These are phyloP conservation scores for Capronia americana DNA, from an alignment of 2,329 filamentous ascomycete genomes.

Conservation along the genomic window DNA sequence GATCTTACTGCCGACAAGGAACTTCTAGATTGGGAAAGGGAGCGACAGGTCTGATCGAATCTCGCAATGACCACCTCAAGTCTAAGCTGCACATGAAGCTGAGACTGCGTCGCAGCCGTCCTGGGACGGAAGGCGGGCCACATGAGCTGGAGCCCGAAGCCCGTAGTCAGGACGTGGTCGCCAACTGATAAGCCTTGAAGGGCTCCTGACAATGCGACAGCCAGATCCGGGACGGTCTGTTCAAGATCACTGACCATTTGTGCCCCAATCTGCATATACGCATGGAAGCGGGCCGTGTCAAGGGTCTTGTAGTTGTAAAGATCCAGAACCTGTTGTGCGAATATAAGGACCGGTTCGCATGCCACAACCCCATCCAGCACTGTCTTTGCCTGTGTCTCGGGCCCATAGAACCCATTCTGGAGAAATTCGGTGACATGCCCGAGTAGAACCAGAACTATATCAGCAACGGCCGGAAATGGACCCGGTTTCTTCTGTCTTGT, in stretches of 20 bases:
- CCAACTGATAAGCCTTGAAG: conserved; percentile 37
- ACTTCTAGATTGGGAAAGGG: conserved; percentile 44
- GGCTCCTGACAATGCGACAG: conserved; percentile 3
- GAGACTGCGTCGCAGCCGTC: conserved; percentile 34
- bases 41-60: conserved; percentile 50
- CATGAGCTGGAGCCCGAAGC: conserved; percentile 38
- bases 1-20: conserved; percentile 41
- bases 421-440: too few species aligned
- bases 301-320: conserved; percentile 52
- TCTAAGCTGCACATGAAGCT: conserved; percentile 48
- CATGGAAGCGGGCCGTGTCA: conserved; percentile 61
- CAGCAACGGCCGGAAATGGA: conserved; percentile 10
- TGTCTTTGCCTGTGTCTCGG: too few species aligned
- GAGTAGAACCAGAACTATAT: too few species aligned
- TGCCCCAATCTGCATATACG: conserved; percentile 56
- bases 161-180: conserved; percentile 66
- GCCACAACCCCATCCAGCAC: conserved; percentile 12
- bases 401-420: too few species aligned
- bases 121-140: conserved; percentile 38
- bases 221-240: conserved; percentile 8
- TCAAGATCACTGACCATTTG: conserved; percentile 46
- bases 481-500: conserved; percentile 1
- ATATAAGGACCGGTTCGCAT: conserved; percentile 45
- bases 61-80: conserved; percentile 55
- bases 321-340: conserved; percentile 58